Conservation (phyloP, 352 stramenopile genomes). For the Pythium grandisporangium region DNA sequence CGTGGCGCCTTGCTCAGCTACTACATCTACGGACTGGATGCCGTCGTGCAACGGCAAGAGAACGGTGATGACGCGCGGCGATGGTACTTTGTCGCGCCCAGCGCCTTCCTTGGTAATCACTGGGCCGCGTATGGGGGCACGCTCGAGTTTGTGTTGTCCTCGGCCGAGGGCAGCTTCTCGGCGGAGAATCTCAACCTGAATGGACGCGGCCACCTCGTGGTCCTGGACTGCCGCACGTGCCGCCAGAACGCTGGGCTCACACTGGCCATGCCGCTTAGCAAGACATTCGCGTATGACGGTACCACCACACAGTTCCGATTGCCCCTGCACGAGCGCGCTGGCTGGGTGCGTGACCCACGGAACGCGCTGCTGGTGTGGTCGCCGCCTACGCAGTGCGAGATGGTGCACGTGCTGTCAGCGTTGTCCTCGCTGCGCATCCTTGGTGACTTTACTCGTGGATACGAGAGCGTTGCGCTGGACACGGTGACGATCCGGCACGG, state of each 20-base stretch:
- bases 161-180: slow-evolving; percentile 84
- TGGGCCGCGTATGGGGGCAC: slow-evolving; percentile 84
- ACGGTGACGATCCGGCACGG: slow-evolving; percentile 63
- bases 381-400: slow-evolving; percentile 69
- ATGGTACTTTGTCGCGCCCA: slow-evolving; percentile 83
- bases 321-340: slow-evolving; percentile 65
- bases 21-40: slow-evolving; percentile 83
- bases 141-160: slow-evolving; percentile 87
- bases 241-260: slow-evolving; percentile 70
- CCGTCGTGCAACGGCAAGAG: slow-evolving; percentile 56
- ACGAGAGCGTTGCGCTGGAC: slow-evolving; percentile 88
- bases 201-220: slow-evolving; percentile 55
- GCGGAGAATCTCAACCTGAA: slow-evolving; percentile 64
- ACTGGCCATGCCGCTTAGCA: slow-evolving; percentile 76
- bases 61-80: slow-evolving; percentile 61
- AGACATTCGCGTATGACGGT: slow-evolving; percentile 74
- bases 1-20: slow-evolving; percentile 73
- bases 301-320: slow-evolving; percentile 75
- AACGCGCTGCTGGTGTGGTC: slow-evolving; percentile 80
- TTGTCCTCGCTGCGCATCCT: slow-evolving; percentile 82
- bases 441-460: slow-evolving; percentile 85
- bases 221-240: slow-evolving; percentile 84
- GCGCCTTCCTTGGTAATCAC: slow-evolving; percentile 85
- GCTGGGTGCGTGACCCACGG: slow-evolving; percentile 88
- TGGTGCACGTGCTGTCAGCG: slow-evolving; percentile 82